phyloP scores from a whole-genome alignment of 192 early-diverging fungal species.

The Radiomyces spectabilis region DNA sequence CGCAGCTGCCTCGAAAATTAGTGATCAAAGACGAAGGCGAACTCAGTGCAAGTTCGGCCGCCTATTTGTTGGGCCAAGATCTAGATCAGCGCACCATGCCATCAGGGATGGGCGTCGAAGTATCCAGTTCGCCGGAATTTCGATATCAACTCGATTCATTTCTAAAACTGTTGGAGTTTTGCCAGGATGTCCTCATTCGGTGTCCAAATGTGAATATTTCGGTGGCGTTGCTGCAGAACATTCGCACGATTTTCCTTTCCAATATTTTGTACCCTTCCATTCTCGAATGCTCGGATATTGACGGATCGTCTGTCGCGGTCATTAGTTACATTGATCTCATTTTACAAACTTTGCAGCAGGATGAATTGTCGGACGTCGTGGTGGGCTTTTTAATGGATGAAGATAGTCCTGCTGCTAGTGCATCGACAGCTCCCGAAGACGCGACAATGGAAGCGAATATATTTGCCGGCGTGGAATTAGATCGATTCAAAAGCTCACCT shows the following conservation, averaged over 20 bases:
- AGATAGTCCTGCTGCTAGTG: slow-evolving; percentile 38
- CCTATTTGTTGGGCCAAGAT: slow-evolving; percentile 29
- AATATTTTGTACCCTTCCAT: slow-evolving; percentile 83
- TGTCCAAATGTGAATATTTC: slow-evolving; percentile 64
- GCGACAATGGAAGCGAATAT: slow-evolving; percentile 13
- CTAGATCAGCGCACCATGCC: slow-evolving; percentile 27
- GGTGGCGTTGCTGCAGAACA: slow-evolving; percentile 48
- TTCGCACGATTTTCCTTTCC: slow-evolving; percentile 76
- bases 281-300: slow-evolving; percentile 81
- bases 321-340: slow-evolving; percentile 87
- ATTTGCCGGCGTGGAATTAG: slow-evolving; percentile 36
- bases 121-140: slow-evolving; percentile 55
- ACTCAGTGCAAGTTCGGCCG: slow-evolving; percentile 11
- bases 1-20: slow-evolving; percentile 77
- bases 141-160: slow-evolving; percentile 60
- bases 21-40: slow-evolving; percentile 43
- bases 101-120: slow-evolving; percentile 35
- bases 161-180: slow-evolving; percentile 60
- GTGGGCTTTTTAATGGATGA: slow-evolving; percentile 73
- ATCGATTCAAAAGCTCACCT: slow-evolving; percentile 33
- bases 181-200: slow-evolving; percentile 60
- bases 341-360: slow-evolving; percentile 64
- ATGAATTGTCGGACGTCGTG: slow-evolving; percentile 65
- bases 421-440: not conserved
- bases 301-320: slow-evolving; percentile 82